These are phyloP conservation scores for Penicillium steckii DNA, from an alignment of 495 filamentous ascomycete species.

Conservation along the genomic window DNA sequence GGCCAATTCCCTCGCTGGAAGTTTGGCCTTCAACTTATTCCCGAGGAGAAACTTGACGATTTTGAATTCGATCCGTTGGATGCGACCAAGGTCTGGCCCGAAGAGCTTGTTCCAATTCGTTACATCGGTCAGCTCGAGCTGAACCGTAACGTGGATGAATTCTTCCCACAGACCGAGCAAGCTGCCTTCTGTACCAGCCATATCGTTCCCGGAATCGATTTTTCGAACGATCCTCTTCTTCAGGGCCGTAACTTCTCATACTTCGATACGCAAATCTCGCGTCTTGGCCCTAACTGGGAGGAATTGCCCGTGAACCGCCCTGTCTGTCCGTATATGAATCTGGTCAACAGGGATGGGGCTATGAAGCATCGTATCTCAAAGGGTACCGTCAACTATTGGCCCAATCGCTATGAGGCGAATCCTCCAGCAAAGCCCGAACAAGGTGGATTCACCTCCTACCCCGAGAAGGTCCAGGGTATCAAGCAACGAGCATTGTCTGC, in stretches of 20 bases:
- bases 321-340: conserved; percentile 60
- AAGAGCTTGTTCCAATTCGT: conserved; percentile 74
- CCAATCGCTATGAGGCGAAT: conserved; percentile 68
- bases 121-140: conserved; percentile 82
- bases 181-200: conserved; percentile 85
- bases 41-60: conserved; percentile 68
- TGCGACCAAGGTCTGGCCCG: conserved; percentile 90
- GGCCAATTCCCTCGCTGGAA: conserved; percentile 72
- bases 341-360: conserved; percentile 49
- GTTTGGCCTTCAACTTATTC: conserved; percentile 76
- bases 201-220: conserved; percentile 83
- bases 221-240: conserved; percentile 72
- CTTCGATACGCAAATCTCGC: conserved; percentile 80
- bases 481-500: conserved; percentile 66
- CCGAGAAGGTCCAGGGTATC: conserved; percentile 63
- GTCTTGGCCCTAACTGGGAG: conserved; percentile 82
- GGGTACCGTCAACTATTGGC: conserved; percentile 86
- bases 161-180: conserved; percentile 78
- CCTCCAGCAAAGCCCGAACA: conserved; percentile 59
- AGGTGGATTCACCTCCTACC: conserved; percentile 68
- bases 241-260: conserved; percentile 77
- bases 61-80: conserved; percentile 92
- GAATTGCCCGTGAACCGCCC: conserved; percentile 82
- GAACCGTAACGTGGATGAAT: conserved; percentile 83
- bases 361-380: conserved; percentile 53